These are phyloP conservation scores for Mycena crocata DNA, from an alignment of 768 basidiomycete species.

Conservation along the genomic window DNA sequence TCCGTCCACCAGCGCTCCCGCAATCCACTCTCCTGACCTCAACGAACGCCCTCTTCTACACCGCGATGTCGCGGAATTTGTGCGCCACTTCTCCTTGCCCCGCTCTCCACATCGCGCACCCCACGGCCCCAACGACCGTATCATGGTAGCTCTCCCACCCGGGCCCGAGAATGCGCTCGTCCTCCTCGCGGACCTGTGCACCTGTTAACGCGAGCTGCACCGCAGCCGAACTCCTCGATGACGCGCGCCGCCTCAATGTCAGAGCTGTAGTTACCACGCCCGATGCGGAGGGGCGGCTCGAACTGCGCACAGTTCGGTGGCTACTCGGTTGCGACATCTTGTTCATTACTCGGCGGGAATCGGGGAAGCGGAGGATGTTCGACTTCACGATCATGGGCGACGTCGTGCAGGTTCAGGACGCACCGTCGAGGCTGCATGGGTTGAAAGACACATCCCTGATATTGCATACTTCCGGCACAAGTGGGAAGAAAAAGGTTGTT, in stretches of 20 bases:
- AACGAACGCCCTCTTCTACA: conserved; percentile 50
- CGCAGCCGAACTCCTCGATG: conserved; percentile 54
- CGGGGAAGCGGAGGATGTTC: conserved; percentile 54
- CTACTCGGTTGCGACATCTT: conserved; percentile 54
- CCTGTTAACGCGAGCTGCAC: conserved; percentile 62
- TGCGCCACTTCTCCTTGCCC: conserved; percentile 53
- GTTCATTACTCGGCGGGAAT: conserved; percentile 45
- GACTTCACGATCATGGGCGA: conserved; percentile 48
- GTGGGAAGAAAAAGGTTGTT: conserved; percentile 64
- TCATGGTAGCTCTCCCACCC: conserved; percentile 59
- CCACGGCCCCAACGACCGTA: conserved; percentile 56
- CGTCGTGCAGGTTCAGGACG: conserved; percentile 17
- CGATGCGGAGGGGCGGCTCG: conserved; percentile 53
- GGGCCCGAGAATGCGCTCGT: conserved; percentile 60
- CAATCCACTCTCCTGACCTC: conserved; percentile 52
- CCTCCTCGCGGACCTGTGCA: conserved; percentile 56
- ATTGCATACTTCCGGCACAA: conserved; percentile 70
- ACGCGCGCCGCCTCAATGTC: conserved; percentile 52
- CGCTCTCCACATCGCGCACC: conserved; percentile 34
- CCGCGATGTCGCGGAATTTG: conserved; percentile 47
- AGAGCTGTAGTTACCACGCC: conserved; percentile 55
- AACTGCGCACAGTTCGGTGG: conserved; percentile 44
- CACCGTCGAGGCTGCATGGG: conserved; percentile 46
- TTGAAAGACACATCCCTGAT: conserved; percentile 62
- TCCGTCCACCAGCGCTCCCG: conserved; percentile 45